Percentiles rank a stretch among this genome's conserved stretches.
phyloP scores from a whole-genome alignment of 2,329 filamentous ascomycete genomes.

The Nemania sp. region DNA sequence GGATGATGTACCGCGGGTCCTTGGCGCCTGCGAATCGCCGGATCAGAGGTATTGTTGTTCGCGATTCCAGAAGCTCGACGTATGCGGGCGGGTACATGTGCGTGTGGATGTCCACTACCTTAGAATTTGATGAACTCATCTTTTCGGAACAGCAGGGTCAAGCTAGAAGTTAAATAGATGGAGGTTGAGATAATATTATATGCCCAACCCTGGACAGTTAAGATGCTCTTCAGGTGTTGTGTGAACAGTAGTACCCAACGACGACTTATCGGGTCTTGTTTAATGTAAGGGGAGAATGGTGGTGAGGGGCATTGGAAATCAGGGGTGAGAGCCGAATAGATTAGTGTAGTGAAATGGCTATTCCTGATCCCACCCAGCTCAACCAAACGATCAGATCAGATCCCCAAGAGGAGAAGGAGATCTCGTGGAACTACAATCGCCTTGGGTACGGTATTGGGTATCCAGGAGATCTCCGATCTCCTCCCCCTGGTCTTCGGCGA shows the following conservation, averaged over 20 bases:
- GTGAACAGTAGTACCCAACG: not conserved
- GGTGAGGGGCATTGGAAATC: not conserved
- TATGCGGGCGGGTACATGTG: constrained; percentile 71
- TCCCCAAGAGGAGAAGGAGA: not conserved
- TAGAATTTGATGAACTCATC: constrained; percentile 44
- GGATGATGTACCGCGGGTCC: constrained; percentile 68
- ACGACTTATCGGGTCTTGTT: not conserved
- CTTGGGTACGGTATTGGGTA: no score
- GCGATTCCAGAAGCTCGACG: constrained; percentile 61
- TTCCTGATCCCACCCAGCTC: not conserved
- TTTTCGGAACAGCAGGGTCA: not conserved
- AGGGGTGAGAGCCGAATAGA: no score
- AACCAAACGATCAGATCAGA: not conserved
- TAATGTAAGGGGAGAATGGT: not conserved
- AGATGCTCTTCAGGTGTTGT: not conserved
- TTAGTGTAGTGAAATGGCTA: no score
- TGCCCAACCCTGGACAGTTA: not conserved
- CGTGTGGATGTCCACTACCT: constrained; percentile 68
- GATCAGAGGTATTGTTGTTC: constrained; percentile 69
- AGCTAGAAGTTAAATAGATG: not conserved
- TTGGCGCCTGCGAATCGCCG: constrained; percentile 61
- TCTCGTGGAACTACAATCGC: not conserved
- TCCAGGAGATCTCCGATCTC: constrained; percentile 2
- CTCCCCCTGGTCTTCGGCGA: not conserved
- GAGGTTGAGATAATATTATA: not conserved